Evolutionary conservation across 768 basidiomycete species (phyloP).

Genomic region (Pulveroboletus frians): DNA sequence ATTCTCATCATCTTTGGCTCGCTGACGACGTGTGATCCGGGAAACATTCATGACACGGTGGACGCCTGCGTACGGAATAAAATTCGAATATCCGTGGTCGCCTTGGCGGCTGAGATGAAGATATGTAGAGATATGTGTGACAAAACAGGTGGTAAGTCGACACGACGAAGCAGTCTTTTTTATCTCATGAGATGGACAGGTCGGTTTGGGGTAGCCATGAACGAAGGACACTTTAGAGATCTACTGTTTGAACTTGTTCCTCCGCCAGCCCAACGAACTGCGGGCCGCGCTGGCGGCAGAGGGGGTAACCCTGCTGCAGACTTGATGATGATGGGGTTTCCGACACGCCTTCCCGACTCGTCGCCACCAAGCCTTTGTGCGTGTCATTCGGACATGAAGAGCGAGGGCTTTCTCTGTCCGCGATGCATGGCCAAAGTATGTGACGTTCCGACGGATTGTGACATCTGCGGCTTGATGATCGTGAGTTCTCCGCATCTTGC

Average conservation of each 20-base stretch:
- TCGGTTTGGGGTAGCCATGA: constrained; percentile 94
- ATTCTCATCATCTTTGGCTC: constrained; percentile 93
- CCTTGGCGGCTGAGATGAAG: constrained; percentile 97
- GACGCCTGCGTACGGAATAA: constrained; percentile 76
- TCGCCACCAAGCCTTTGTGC: constrained; percentile 83
- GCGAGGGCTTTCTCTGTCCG: constrained; percentile 92
- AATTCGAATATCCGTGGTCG: constrained; percentile 89
- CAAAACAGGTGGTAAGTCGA: constrained; percentile 73
- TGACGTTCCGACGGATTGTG: constrained; percentile 97
- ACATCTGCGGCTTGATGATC: constrained; percentile 95
- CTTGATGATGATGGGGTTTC: constrained; percentile 99
- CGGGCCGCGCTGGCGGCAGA: constrained; percentile 43
- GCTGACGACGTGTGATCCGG: constrained; percentile 93
- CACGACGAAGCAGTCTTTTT: background rate
- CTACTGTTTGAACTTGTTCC: constrained; percentile 93
- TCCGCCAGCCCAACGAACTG: constrained; percentile 77
- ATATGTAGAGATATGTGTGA: constrained; percentile 90
- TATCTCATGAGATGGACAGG: constrained; percentile 38
- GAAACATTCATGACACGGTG: constrained; percentile 94
- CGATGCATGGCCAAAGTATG: constrained; percentile 90
- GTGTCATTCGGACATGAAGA: constrained; percentile 90
- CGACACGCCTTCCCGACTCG: constrained; percentile 81
- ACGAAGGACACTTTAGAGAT: constrained; percentile 96
- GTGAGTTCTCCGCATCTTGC: constrained; percentile 97
- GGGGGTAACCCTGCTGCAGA: constrained; percentile 68